Percentiles rank a stretch among this genome's conserved stretches.
These are phyloP conservation scores for Melanopsichium pennsylvanicum DNA, from an alignment of 1,284 basidiomycete genomes.

Conservation along the genomic window DNA sequence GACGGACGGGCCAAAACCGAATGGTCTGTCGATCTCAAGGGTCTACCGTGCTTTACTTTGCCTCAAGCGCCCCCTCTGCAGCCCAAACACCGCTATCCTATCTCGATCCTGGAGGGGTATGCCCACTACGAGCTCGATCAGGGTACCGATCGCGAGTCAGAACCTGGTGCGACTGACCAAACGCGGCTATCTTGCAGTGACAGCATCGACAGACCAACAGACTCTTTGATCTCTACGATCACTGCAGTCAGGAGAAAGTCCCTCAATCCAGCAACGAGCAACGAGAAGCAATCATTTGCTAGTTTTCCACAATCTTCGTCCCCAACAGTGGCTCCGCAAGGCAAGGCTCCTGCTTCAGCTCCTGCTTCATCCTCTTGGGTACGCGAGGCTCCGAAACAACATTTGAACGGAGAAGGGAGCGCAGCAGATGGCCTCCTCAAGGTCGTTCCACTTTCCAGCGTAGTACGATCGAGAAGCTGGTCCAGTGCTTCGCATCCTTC, in stretches of 20 bases:
- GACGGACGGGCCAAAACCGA: too few species aligned
- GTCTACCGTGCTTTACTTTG: slow-evolving; percentile 2
- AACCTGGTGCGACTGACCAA: background rate
- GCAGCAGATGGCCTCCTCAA: background rate
- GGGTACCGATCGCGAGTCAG: slow-evolving; percentile 22
- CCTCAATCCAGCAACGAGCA: background rate
- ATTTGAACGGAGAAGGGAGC: background rate
- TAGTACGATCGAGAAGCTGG: slow-evolving; percentile 18
- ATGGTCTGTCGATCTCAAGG: slow-evolving; percentile 1
- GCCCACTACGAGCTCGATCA: slow-evolving; percentile 12
- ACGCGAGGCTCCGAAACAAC: background rate
- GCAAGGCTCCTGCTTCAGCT: background rate
- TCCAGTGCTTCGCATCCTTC: slow-evolving; percentile 8
- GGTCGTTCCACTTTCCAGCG: slow-evolving; percentile 11
- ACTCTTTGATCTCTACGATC: background rate
- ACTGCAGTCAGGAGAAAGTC: background rate
- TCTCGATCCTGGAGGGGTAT: slow-evolving; percentile 8
- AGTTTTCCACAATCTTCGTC: background rate
- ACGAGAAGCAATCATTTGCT: background rate
- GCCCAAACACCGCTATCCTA: slow-evolving; percentile 24
- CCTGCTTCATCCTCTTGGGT: background rate
- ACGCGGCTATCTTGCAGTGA: slow-evolving; percentile 4
- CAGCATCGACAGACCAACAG: background rate
- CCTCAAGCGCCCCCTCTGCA: slow-evolving; percentile 34
- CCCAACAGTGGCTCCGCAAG: background rate